These are phyloP conservation scores for Ramichloridium luteum DNA, from an alignment of 2,329 filamentous ascomycete species.

Conservation along the genomic window DNA sequence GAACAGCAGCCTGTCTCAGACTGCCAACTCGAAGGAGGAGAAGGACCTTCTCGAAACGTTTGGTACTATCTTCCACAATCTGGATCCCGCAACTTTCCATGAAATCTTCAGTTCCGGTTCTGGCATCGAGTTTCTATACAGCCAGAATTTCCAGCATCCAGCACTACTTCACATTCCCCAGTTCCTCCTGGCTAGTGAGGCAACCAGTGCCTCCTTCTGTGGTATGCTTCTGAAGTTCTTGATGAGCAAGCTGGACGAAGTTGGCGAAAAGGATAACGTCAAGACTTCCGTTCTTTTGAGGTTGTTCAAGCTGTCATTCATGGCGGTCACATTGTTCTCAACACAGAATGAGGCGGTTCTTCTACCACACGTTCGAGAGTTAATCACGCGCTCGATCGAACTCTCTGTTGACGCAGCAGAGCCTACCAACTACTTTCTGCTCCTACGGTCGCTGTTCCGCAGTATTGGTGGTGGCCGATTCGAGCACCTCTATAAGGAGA, in stretches of 20 bases:
- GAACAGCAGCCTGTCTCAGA: constrained; percentile 56
- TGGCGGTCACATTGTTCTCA: constrained; percentile 96
- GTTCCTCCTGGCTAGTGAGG: constrained; percentile 97
- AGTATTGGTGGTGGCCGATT: constrained; percentile 97
- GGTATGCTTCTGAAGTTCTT: constrained; percentile 96
- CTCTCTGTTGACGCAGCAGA: constrained; percentile 90
- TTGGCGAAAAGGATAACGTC: constrained; percentile 81
- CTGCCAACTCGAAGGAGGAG: constrained; percentile 75
- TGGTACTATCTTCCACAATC: constrained; percentile 94
- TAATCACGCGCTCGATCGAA: constrained; percentile 94
- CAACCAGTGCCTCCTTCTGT: constrained; percentile 92
- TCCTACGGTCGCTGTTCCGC: constrained; percentile 81
- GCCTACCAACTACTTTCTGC: constrained; percentile 95
- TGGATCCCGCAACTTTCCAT: constrained; percentile 95
- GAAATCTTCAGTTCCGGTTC: constrained; percentile 59
- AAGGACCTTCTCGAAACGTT: constrained; percentile 97
- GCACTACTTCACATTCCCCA: constrained; percentile 90
- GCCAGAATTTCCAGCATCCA: constrained; percentile 96
- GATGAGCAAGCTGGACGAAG: constrained; percentile 92
- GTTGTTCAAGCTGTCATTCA: constrained; percentile 96
- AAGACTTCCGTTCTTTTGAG: constrained; percentile 86
- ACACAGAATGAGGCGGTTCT: constrained; percentile 91
- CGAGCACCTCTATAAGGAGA: constrained; percentile 96
- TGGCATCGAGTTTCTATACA: constrained; percentile 94
- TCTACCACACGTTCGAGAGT: constrained; percentile 89